A percentile compares a stretch with the other conserved stretches of the same genome.
Evolutionary conservation across 2,329 filamentous ascomycete genomes (phyloP).

Genomic region (Nemania serpens): DNA sequence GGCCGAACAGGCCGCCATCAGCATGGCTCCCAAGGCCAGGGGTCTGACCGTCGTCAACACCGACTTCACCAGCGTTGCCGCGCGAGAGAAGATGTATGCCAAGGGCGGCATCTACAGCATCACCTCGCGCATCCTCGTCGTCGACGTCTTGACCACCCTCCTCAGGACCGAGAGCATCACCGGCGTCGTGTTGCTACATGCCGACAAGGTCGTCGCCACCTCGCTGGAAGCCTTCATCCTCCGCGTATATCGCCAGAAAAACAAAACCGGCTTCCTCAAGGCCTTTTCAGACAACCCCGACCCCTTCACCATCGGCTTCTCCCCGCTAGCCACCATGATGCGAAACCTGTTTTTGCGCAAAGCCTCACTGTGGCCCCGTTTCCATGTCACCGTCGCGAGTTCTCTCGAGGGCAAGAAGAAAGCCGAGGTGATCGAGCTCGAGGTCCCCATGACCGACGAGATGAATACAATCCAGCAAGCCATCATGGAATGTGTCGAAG

Average conservation of each 20-base stretch:
- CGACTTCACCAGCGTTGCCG: slow-evolving; percentile 84
- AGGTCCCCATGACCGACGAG: slow-evolving; percentile 91
- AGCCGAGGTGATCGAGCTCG: slow-evolving; percentile 95
- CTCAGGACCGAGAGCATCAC: slow-evolving; percentile 84
- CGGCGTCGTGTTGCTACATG: slow-evolving; percentile 84
- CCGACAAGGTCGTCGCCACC: slow-evolving; percentile 83
- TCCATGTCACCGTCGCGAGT: slow-evolving; percentile 87
- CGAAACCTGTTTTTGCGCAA: slow-evolving; percentile 89
- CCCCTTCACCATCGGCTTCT: slow-evolving; percentile 85
- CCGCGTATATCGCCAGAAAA: slow-evolving; percentile 90
- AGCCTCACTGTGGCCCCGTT: slow-evolving; percentile 88
- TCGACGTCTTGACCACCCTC: slow-evolving; percentile 85
- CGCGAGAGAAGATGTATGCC: slow-evolving; percentile 89
- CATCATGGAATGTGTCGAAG: slow-evolving; percentile 93
- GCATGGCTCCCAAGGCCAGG: slow-evolving; percentile 77
- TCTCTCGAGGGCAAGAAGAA: slow-evolving; percentile 90
- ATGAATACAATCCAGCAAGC: slow-evolving; percentile 95
- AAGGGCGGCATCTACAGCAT: slow-evolving; percentile 92
- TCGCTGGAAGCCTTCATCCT: slow-evolving; percentile 94
- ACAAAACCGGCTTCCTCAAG: slow-evolving; percentile 91
- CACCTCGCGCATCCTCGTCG: slow-evolving; percentile 91
- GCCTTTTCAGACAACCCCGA: slow-evolving; percentile 95
- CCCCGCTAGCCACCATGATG: slow-evolving; percentile 87
- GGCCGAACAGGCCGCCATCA: slow-evolving; percentile 93
- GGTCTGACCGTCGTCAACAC: slow-evolving; percentile 93